phyloP scores from a whole-genome alignment of 2,329 filamentous ascomycete species.

The Cercospora zeina region DNA sequence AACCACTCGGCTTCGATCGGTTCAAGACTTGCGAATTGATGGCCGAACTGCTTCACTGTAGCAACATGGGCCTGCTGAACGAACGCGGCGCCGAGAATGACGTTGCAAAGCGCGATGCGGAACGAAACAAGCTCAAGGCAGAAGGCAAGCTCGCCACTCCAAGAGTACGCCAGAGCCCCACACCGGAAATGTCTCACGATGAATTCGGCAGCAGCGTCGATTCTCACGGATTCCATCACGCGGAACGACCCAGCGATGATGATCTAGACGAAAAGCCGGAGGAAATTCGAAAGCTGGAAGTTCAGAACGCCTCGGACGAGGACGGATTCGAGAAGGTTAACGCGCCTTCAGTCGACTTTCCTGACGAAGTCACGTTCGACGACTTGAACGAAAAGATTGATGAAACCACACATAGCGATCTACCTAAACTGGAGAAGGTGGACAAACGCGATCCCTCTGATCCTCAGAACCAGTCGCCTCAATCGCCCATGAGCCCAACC shows the following conservation, averaged over 20 bases:
- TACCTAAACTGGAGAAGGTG: conserved; percentile 35
- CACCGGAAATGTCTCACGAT: conserved; percentile 47
- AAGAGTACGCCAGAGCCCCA: conserved; percentile 59
- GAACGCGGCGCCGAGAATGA: conserved; percentile 86
- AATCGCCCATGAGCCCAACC: conserved; percentile 24
- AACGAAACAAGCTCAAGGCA: conserved; percentile 74
- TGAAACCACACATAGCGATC: conserved; percentile 28
- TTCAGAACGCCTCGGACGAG: conserved; percentile 79
- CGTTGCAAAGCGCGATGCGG: conserved; percentile 74
- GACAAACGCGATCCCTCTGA: conserved; percentile 32
- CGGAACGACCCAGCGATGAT: conserved; percentile 47
- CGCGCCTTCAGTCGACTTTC: conserved; percentile 56
- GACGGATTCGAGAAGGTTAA: conserved; percentile 92
- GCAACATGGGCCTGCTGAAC: conserved; percentile 96
- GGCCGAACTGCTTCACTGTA: conserved; percentile 95
- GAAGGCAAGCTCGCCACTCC: conserved; percentile 71
- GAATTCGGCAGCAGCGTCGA: conserved; percentile 55
- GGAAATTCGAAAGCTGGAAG: conserved; percentile 68
- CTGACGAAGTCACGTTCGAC: conserved; percentile 66
- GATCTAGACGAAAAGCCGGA: conserved; percentile 58
- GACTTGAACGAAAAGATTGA: conserved; percentile 61
- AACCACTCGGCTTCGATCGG: conserved; percentile 92
- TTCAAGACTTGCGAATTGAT: conserved; percentile 99
- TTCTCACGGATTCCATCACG: conserved; percentile 55
- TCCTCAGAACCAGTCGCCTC: conserved; percentile 22